A percentile compares a stretch with the other conserved stretches of the same genome.
phyloP scores from a whole-genome alignment of 1,284 basidiomycete species.

The Pseudozyma thailandica region DNA sequence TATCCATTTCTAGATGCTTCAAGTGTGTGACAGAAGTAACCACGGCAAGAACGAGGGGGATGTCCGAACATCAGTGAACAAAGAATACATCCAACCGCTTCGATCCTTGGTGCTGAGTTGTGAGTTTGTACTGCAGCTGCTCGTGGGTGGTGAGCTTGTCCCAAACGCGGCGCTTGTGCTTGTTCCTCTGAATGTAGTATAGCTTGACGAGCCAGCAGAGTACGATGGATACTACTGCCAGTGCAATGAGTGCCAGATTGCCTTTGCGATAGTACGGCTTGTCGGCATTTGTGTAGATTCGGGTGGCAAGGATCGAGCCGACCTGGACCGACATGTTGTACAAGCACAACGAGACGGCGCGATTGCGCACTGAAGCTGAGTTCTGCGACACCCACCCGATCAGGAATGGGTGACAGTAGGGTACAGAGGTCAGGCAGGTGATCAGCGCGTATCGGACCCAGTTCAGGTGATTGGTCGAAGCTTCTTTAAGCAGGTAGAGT shows the following conservation, averaged over 20 bases:
- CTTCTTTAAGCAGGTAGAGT: conserved; percentile 28
- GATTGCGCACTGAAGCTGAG: conserved; percentile 45
- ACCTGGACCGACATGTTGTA: conserved; percentile 60
- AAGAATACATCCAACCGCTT: conserved; percentile 46
- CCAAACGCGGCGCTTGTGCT: conserved; percentile 36
- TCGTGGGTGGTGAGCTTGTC: conserved; percentile 24
- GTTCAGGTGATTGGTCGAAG: conserved; percentile 6
- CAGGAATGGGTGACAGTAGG: conserved; percentile 47
- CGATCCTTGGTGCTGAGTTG: conserved; percentile 44
- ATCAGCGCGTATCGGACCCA: conserved; percentile 48
- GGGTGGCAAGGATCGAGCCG: conserved; percentile 37
- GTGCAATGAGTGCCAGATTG: conserved; percentile 37
- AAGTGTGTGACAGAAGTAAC: no score
- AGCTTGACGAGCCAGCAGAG: conserved; percentile 43
- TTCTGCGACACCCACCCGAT: conserved; percentile 39
- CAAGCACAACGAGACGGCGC: conserved; percentile 44
- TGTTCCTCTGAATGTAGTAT: conserved; percentile 50
- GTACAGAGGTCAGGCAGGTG: conserved; percentile 37
- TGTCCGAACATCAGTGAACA: conserved; percentile 25
- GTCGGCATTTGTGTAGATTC: conserved; percentile 50
- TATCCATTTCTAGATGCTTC: background rate
- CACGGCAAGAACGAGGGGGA: no score
- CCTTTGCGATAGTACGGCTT: conserved; percentile 51
- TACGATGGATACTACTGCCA: conserved; percentile 27
- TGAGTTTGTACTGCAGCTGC: conserved; percentile 43